phyloP scores from a whole-genome alignment of 768 basidiomycete genomes.

The Lactarius indigo region DNA sequence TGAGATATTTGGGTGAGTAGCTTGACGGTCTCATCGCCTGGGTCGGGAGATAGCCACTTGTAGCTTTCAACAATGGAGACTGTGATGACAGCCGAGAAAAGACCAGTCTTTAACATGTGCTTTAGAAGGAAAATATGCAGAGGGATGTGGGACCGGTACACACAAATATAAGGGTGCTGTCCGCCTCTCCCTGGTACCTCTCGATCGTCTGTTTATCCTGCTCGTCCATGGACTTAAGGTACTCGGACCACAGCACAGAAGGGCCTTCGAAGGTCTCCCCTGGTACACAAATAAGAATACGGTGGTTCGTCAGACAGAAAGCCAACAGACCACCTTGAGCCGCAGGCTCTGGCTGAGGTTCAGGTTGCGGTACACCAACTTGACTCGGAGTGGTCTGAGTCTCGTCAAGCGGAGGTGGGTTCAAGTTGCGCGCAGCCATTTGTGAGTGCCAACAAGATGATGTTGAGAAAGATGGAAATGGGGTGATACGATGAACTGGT shows the following conservation, averaged over 20 bases:
- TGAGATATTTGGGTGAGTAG: neutral
- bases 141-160: neutral
- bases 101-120: slow-evolving; percentile 7
- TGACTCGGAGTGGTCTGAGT: neutral
- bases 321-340: neutral
- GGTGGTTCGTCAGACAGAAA: neutral
- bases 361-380: no score
- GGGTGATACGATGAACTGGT: neutral
- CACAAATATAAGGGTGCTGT: slow-evolving; percentile 8
- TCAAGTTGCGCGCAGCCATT: neutral
- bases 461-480: neutral
- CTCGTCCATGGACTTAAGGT: slow-evolving; percentile 3
- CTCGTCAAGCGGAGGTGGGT: neutral
- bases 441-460: neutral
- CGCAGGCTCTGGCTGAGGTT: neutral
- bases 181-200: neutral
- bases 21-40: neutral
- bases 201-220: neutral
- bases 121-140: neutral
- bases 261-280: neutral
- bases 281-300: neutral
- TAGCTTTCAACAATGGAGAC: slow-evolving; percentile 14
- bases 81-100: slow-evolving; percentile 17
- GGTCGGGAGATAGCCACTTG: slow-evolving; percentile 11
- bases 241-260: slow-evolving; percentile 1